phyloP scores from a whole-genome alignment of 495 filamentous ascomycete species.

The Aspergillus nidulans region DNA sequence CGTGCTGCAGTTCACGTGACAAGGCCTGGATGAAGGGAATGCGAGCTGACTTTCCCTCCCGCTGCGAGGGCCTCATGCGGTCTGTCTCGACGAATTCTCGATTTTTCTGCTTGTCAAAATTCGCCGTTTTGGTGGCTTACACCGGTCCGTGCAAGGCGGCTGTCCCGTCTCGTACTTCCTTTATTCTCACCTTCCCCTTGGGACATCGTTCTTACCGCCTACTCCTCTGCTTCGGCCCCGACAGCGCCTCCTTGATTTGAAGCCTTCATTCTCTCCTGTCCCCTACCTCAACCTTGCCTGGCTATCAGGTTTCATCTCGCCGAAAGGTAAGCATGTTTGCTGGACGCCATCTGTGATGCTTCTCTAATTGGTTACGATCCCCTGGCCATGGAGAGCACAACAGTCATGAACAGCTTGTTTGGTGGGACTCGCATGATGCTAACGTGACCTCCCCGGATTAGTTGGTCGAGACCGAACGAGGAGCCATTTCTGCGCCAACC shows the following conservation, averaged over 20 bases:
- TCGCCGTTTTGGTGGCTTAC: conserved; percentile 26
- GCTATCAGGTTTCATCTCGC: conserved; percentile 4
- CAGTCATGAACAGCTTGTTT: neutral
- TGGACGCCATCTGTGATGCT: neutral
- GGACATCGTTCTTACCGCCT: conserved; percentile 29
- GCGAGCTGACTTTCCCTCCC: conserved; percentile 26
- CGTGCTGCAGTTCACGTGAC: conserved; percentile 20
- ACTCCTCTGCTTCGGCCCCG: conserved; percentile 30
- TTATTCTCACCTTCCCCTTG: conserved; percentile 16
- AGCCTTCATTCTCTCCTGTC: conserved; percentile 11
- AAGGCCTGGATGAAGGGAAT: conserved; percentile 17
- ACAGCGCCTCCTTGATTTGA: conserved; percentile 35
- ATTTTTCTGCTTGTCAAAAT: conserved; percentile 19
- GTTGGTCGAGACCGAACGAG: conserved; percentile 10
- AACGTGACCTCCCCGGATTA: conserved; percentile 20
- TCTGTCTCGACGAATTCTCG: conserved; percentile 23
- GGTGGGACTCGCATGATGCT: conserved; percentile 17
- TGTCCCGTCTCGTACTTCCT: conserved; percentile 32
- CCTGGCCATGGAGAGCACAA: neutral
- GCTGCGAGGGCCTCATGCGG: conserved; percentile 27
- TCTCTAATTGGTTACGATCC: neutral
- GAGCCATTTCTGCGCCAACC: conserved; percentile 11
- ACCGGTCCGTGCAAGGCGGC: conserved; percentile 35
- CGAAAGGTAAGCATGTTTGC: conserved; percentile 11
- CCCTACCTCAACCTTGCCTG: neutral